Conservation (phyloP, 768 basidiomycete species). For the Chiua virens region DNA sequence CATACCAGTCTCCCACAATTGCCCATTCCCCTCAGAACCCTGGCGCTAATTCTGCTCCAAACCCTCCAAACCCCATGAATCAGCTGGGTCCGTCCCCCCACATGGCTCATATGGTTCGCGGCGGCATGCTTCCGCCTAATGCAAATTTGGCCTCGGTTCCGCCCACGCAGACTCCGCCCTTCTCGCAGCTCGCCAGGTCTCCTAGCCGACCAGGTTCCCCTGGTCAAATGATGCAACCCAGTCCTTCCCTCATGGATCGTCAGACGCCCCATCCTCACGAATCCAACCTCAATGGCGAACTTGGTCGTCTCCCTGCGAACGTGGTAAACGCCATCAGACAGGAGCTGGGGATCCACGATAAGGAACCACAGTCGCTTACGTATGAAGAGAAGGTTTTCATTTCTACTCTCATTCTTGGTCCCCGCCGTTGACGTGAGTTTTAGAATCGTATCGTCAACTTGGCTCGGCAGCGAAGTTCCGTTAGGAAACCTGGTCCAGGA, state of each 20-base stretch:
- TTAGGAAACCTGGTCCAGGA: constrained; percentile 30
- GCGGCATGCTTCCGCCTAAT: constrained; percentile 52
- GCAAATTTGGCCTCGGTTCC: constrained; percentile 38
- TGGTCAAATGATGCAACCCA: constrained; percentile 49
- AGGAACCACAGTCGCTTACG: constrained; percentile 44
- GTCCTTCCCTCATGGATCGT: constrained; percentile 56
- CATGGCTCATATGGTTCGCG: constrained; percentile 40
- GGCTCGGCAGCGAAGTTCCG: constrained; percentile 24
- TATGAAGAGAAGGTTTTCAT: constrained; percentile 59
- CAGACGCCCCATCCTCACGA: constrained; percentile 38
- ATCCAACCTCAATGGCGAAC: constrained; percentile 39
- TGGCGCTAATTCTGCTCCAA: constrained; percentile 32
- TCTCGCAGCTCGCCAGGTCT: constrained; percentile 49
- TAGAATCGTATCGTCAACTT: constrained; percentile 38
- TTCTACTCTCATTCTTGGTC: neutral
- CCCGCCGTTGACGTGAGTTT: constrained; percentile 13
- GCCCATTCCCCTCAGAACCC: constrained; percentile 57
- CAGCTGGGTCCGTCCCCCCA: constrained; percentile 56
- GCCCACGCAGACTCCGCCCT: constrained; percentile 41
- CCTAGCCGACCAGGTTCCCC: constrained; percentile 63
- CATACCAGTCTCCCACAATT: constrained; percentile 67
- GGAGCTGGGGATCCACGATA: constrained; percentile 47
- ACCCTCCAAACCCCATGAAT: constrained; percentile 41
- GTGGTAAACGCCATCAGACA: constrained; percentile 37
- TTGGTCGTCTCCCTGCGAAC: constrained; percentile 39